Percentiles rank a stretch among this genome's conserved stretches.
These are phyloP conservation scores for Rhizophagus sp. DNA, from an alignment of 192 early-diverging fungal genomes.

Conservation along the genomic window DNA sequence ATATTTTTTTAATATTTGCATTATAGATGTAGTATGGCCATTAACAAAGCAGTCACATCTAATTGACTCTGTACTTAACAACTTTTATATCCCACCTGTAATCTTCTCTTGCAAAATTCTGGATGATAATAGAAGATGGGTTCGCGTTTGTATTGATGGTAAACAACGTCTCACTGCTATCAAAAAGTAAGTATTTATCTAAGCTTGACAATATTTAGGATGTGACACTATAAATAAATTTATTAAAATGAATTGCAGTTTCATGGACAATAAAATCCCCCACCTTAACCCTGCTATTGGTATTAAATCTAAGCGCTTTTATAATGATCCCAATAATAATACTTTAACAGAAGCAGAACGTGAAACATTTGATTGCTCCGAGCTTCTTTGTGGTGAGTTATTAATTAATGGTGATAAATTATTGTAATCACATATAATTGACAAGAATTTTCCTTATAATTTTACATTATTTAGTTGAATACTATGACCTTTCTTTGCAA, in stretches of 20 bases:
- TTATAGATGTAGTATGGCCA: slow-evolving; percentile 23
- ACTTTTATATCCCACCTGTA: slow-evolving; percentile 37
- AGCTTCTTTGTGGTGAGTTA: slow-evolving; percentile 30
- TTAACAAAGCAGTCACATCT: slow-evolving; percentile 23
- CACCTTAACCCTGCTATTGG: slow-evolving; percentile 25
- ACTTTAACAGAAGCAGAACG: slow-evolving; percentile 16
- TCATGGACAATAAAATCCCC: slow-evolving; percentile 37
- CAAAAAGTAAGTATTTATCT: slow-evolving; percentile 21
- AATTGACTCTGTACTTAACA: slow-evolving; percentile 36
- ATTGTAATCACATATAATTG: neutral
- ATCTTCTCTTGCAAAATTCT: slow-evolving; percentile 29
- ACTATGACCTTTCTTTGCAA: slow-evolving; percentile 30
- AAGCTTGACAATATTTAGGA: neutral
- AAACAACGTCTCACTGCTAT: slow-evolving; percentile 39
- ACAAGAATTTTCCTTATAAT: neutral
- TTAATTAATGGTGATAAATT: neutral
- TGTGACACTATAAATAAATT: neutral
- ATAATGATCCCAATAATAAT: neutral
- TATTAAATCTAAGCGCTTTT: slow-evolving; percentile 12
- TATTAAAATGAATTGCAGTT: slow-evolving; percentile 17
- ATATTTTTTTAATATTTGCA: too few species aligned
- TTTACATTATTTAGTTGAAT: slow-evolving; percentile 29
- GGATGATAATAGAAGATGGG: neutral
- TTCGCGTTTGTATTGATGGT: slow-evolving; percentile 37
- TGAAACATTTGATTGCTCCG: slow-evolving; percentile 29